Base-by-base conservation (phyloP, 768 basidiomycete species). In the Suillus hirtellus region DNA sequence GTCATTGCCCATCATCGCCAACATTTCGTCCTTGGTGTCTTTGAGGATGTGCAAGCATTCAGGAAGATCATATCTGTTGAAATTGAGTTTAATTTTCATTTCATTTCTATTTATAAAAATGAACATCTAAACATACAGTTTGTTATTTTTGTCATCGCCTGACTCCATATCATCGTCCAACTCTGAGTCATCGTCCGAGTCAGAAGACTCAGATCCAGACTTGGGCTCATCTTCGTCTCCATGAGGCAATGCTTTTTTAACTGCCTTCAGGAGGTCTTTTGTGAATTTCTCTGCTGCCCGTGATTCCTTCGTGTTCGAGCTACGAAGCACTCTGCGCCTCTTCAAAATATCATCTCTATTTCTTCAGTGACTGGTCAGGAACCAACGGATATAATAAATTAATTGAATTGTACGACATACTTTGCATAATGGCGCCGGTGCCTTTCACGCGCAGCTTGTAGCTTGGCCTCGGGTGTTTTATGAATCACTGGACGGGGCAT, bases 41-140 rank as follows among this genome's bases (percentile, higher is more conserved):
- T 49, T 49, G 21, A 49, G 4, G 14, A 24, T 4, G 12, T 4
- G 24, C 24, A 49, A 49, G 47, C 47, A 49, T 24, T 24, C 21
- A 24, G 47, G 47, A 49, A 49, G 47, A 49, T 21, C 12, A 24
- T 24, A 24, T 24, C 47, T 49, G 21, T 49, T 49, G 21, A 24
- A 49, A 24, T 21, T 49, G 12, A 49, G 21, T 49, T 24, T 49
- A 24, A 21, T 49, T 49, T 49, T 47, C 46, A 47, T 47, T 21
- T 47, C 46, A 47, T 47, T 21, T 47, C 46, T 47, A 47, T 49
- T 49, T 49, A 49, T 24, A 49, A 49, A 47, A 47, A 24, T 21
- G 46, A 47, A 49, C 47, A 24, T 40, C 14, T 49, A 11, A 24
- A 49, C 47, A 24, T 49, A 49, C 47, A 24, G 47, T 12, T 24